Conservation (phyloP, 306 rosid genomes). For the Glycyrrhiza uralensis region DNA sequence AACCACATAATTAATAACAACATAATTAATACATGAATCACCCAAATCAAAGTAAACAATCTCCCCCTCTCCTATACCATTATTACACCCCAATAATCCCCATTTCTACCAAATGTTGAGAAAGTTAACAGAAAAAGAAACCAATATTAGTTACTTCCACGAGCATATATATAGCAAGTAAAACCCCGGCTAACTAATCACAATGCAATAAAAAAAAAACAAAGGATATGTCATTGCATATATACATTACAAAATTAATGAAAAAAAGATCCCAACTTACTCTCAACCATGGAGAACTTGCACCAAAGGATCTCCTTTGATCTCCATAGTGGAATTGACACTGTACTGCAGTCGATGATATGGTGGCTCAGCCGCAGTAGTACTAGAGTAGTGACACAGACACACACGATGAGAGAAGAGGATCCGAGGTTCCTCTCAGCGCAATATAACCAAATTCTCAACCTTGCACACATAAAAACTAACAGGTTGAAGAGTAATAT, state of each 20-base stretch:
- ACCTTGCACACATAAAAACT: constrained; percentile 68
- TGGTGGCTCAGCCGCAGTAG: constrained; percentile 15
- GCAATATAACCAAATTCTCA: constrained; percentile 54
- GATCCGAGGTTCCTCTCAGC: constrained; percentile 99
- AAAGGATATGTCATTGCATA: constrained; percentile 42
- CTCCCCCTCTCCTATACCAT: constrained; percentile 21
- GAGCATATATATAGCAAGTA: constrained; percentile 25
- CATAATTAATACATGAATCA: constrained; percentile 24
- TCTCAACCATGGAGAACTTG: constrained; percentile 30
- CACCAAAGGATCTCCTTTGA: constrained; percentile 31
- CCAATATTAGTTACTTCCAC: constrained; percentile 27
- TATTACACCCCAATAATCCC: background rate
- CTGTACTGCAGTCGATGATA: background rate
- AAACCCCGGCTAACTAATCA: constrained; percentile 32
- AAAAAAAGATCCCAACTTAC: constrained; percentile 51
- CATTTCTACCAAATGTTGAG: background rate
- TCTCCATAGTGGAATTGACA: no score
- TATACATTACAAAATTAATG: constrained; percentile 38
- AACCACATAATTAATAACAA: constrained; percentile 31
- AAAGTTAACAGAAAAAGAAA: constrained; percentile 34
- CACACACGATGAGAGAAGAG: constrained; percentile 46
- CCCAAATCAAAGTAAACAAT: constrained; percentile 31
- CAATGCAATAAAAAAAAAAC: constrained; percentile 31
- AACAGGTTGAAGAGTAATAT: constrained; percentile 41
- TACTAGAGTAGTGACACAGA: no score